These are phyloP conservation scores for Datura wrightii DNA, from an alignment of 257 asterid species.

Conservation along the genomic window DNA sequence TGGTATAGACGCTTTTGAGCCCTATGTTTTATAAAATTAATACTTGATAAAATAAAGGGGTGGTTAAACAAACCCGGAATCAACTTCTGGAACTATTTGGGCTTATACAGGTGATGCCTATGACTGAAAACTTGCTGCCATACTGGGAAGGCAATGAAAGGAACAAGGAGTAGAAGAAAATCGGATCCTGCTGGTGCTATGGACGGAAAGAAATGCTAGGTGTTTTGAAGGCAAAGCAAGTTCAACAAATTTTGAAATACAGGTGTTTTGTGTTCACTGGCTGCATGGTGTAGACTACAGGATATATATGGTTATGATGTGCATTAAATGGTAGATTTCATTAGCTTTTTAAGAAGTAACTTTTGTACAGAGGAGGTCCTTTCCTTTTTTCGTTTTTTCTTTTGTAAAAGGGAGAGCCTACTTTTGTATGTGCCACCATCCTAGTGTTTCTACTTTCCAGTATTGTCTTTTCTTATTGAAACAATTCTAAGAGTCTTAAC, in stretches of 20 bases:
- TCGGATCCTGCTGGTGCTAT: background rate
- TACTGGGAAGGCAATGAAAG: background rate
- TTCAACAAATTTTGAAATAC: background rate
- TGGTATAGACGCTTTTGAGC: slow-evolving; percentile 3
- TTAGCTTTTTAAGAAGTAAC: background rate
- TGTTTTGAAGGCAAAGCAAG: background rate
- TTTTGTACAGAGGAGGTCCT: background rate
- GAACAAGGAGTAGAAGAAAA: background rate
- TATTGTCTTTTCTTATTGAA: background rate
- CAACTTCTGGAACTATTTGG: background rate
- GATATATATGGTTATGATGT: background rate
- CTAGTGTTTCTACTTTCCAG: background rate
- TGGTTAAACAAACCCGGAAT: background rate
- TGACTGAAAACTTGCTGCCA: slow-evolving; percentile 12
- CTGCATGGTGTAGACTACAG: background rate
- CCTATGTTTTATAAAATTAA: background rate
- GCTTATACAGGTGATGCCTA: slow-evolving; percentile 1
- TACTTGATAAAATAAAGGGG: background rate
- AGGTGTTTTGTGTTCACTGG: background rate
- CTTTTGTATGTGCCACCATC: background rate
- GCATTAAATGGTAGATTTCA: background rate
- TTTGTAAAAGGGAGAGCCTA: background rate
- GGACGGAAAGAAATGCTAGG: background rate
- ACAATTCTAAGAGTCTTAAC: background rate
- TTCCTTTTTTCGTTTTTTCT: background rate